Evolutionary conservation across 441 rosid species (phyloP), one percentile per base, ranked within the genome.

Genomic region (Croton setiger): DNA sequence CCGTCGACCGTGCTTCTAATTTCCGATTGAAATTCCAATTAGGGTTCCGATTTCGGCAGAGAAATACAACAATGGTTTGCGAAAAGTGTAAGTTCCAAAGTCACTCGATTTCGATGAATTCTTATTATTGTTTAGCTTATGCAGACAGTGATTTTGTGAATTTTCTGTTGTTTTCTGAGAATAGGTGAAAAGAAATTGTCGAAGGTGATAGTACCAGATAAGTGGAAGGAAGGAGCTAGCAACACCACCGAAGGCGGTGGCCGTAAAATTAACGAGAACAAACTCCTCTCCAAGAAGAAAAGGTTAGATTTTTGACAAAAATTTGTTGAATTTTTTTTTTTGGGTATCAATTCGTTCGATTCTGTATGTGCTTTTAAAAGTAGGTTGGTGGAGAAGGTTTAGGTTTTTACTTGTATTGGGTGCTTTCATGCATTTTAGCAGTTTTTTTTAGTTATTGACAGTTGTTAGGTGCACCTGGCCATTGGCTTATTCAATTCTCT

Each of bases 181-280:
- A 27, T 74, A 92, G 97, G 99, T 66, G 91, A 92, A 83, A 94
- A 86, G 91, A 94, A 94, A 87, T 78, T 94, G 59, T 60, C 94
- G 43, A 92, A 90, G 87, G 99, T 94, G 69, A 94, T 94, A 51
- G 97, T 94, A 56, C 98, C 99, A 5, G 97, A 94, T 80, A 92
- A 92, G 80, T 94, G 99, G 98, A 92, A 94, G 87, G 97, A 89
- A 78, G 98, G 98, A 51, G 99, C 99, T 73, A 84, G 89, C 76
- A 92, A 94, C 85, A 87, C 93, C 60, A 84, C 76, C 54, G 99
- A 94, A 80, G 87, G 93, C 51, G 98, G 98, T 64, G 98, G 98
- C 51, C 97, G 99, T 39, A 94, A 94, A 74, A 80, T 92, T 86
- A 92, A 94, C 78, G 98, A 94, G 88, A 94, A 94, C 83, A 94